Base-by-base conservation (phyloP, 73 alveolate species). In the Halteria grandinella region DNA sequence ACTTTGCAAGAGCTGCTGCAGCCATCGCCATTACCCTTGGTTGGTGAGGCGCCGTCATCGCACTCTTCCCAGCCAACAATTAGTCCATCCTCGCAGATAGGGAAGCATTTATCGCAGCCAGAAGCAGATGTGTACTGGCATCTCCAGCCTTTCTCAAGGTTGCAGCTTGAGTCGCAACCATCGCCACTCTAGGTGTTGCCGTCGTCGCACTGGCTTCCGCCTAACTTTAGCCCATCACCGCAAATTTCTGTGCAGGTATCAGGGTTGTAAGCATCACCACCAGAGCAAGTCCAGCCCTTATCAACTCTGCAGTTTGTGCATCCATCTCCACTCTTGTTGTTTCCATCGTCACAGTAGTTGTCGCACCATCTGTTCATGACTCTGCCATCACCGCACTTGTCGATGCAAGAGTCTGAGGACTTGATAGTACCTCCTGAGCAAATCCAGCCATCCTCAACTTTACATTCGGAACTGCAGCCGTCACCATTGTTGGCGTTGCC, bases 281-380 rank as follows among this genome's bases (percentile, higher is more conserved):
- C 78, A 8, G 63, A 3, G 34, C 93, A 85, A 34, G 28, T 79
- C 93, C 93, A 85, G 11, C 93, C 93, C n/a, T 47, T 47, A 34
- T 82, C 91, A 8, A 75, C 59, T 41, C 31, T 18, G 32, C 91
- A 82, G 28, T 60, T 75, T 20, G n/a, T 51, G 5, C 28, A 57
- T 27, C 77, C 80, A 45, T 66, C 80, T 44, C 69, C 12, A 3
- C 32, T 32, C 5, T 6, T 15, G 14, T 17, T 24, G 39, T 32
- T 32, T 6, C 78, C 78, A 62, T 62, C 78, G 41, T 62, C 78
- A 41, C 78, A 62, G 2, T 41, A 17, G 27, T 62, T 62, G 6
- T 47, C 25, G 20, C 78, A 57, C 60, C 15, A 62, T n/a, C n/a
- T n/a, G n/a, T n/a, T n/a, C n/a, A n/a, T n/a, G n/a, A n/a, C n/a